Conservation (phyloP, 352 stramenopile species). For the Pythium sp. region DNA sequence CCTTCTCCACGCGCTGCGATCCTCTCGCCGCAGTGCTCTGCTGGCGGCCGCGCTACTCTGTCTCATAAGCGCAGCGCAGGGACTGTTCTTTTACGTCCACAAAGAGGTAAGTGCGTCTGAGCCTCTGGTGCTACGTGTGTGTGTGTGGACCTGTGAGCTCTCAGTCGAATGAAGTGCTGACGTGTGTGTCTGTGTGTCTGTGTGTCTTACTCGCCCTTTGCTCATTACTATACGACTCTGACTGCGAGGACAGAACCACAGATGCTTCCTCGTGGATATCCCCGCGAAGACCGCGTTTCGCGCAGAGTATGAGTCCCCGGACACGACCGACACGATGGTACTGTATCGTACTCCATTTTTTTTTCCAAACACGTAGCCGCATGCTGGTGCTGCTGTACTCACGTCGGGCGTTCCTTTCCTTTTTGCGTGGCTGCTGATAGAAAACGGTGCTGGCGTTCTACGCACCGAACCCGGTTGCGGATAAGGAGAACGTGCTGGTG, state of each 20-base stretch:
- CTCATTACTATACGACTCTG: neutral
- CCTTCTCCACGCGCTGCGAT: neutral
- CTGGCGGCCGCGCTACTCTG: slow-evolving; percentile 28
- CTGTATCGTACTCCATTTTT: neutral
- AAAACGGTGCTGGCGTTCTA: slow-evolving; percentile 66
- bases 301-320: slow-evolving; percentile 83
- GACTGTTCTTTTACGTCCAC: slow-evolving; percentile 62
- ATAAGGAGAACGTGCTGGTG: slow-evolving; percentile 41
- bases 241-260: slow-evolving; percentile 37
- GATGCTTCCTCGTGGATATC: slow-evolving; percentile 82
- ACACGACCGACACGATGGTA: slow-evolving; percentile 76
- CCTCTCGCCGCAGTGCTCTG: neutral
- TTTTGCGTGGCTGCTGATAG: slow-evolving; percentile 20
- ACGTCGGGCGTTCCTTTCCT: too few relatives aligned
- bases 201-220: neutral
- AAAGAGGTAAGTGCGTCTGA: slow-evolving; percentile 53
- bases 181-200: neutral
- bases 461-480: slow-evolving; percentile 37
- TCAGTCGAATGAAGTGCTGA: neutral
- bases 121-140: neutral
- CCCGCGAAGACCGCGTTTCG: slow-evolving; percentile 71
- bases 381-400: too few relatives aligned
- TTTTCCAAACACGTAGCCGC: too few relatives aligned
- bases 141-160: neutral
- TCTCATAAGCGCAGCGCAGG: slow-evolving; percentile 19